phyloP scores from a whole-genome alignment of 306 rosid species.

The Lagenaria siceraria region DNA sequence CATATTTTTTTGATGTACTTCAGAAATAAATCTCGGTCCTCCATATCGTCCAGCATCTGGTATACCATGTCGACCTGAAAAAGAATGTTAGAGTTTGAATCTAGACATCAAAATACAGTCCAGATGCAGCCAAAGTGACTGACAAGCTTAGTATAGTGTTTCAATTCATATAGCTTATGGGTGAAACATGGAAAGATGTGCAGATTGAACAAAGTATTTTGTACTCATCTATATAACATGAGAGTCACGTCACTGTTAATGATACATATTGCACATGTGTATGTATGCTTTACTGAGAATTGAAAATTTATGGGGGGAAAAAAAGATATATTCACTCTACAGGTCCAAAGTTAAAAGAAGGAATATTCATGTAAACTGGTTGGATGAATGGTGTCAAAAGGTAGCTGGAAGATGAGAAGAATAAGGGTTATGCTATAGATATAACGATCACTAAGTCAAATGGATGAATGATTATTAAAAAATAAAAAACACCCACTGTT shows the following conservation, averaged over 20 bases:
- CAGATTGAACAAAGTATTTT: not conserved
- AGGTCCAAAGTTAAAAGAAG: not conserved
- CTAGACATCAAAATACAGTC: not conserved
- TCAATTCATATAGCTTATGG: not conserved
- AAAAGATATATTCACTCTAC: not conserved
- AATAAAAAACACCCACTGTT: not conserved
- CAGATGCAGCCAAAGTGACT: not conserved
- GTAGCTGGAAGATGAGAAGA: constrained; percentile 4
- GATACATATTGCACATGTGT: not conserved
- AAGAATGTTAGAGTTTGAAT: not conserved
- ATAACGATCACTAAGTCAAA: not conserved
- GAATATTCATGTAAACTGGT: constrained; percentile 16
- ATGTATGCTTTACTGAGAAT: not conserved
- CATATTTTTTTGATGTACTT: constrained; percentile 19
- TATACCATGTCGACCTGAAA: not conserved
- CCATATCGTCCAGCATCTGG: constrained; percentile 4
- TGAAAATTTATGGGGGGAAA: not conserved
- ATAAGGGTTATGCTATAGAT: constrained; percentile 3
- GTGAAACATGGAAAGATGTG: not conserved
- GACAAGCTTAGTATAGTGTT: not conserved
- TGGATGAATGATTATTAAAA: not conserved
- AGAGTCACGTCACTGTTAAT: not conserved
- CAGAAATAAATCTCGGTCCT: constrained; percentile 13
- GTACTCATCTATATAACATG: not conserved
- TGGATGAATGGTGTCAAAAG: constrained; percentile 4